These are phyloP conservation scores for Cryoendolithus antarcticus DNA, from an alignment of 2,329 filamentous ascomycete species.

Conservation along the genomic window DNA sequence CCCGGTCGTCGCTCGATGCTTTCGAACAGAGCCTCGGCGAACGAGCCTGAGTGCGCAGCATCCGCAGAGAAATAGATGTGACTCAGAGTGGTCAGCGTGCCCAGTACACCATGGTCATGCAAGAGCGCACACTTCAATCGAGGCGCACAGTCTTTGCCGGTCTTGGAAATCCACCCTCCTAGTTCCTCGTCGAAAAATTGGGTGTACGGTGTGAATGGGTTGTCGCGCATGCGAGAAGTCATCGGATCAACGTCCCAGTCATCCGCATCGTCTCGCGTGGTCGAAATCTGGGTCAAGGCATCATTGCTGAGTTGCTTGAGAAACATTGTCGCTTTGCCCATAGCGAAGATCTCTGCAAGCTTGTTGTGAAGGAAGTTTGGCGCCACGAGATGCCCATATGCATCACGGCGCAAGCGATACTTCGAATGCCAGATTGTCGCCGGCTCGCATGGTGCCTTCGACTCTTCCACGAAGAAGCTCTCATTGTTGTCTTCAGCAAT, in stretches of 20 bases:
- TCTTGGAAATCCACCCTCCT: constrained; percentile 61
- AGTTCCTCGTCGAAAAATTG: constrained; percentile 63
- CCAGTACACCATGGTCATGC: constrained; percentile 53
- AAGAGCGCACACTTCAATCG: constrained; percentile 57
- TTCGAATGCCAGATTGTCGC: constrained; percentile 64
- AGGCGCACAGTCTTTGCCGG: constrained; percentile 57
- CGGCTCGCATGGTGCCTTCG: constrained; percentile 41
- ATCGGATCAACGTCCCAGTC: constrained; percentile 10
- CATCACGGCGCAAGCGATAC: constrained; percentile 53
- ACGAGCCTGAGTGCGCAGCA: constrained; percentile 51
- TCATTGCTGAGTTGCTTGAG: constrained; percentile 48
- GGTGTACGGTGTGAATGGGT: constrained; percentile 45
- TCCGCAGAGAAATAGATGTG: constrained; percentile 67
- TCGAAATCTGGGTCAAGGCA: constrained; percentile 29
- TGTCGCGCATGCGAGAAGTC: constrained; percentile 1
- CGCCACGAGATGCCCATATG: constrained; percentile 50
- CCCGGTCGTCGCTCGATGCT: constrained; percentile 50
- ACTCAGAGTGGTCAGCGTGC: constrained; percentile 54
- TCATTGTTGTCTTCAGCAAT: constrained; percentile 49
- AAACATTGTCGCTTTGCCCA: constrained; percentile 79
- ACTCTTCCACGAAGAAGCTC: constrained; percentile 59
- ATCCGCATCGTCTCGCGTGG: too few relatives aligned
- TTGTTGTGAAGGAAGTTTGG: constrained; percentile 64
- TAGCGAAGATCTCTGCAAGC: constrained; percentile 63
- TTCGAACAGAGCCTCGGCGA: constrained; percentile 60